Evolutionary conservation across 176 grass and related monocot genomes (phyloP), one percentile per base, ranked within the genome.

Genomic region (Elaeis guineensis): DNA sequence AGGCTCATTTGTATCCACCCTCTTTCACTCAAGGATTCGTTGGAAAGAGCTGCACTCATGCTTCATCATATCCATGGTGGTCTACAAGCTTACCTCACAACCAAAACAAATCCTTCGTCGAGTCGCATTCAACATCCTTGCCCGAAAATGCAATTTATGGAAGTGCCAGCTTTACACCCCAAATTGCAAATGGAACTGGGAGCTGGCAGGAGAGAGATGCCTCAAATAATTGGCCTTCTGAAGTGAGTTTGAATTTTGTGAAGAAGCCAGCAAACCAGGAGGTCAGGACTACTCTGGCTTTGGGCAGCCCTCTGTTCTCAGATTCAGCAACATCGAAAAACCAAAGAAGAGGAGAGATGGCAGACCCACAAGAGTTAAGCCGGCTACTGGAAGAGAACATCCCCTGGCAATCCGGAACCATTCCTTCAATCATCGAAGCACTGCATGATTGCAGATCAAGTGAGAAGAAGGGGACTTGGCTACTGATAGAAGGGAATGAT

Each of bases 271-370:
- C n/a, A 77, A 48, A 57, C 21, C 58, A 77, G 30, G 79, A 82
- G 21, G 59, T 72, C 1, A 59, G 63, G 39, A 68, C 56, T 26
- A 76, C 59, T 51, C 80, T 96, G 14, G 60, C 53, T 39, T 75
- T 96, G 8, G 75, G 80, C 24, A 74, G 58, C 32, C 59, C 79
- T 39, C 76, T 72, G n/a, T 65, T 69, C 51, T 90, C 83, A 15
- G 86, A 90, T 75, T 85, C 86, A n/a, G 91, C 91, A 2, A 77
- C 83, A 2, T 96, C 91, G 1, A 63, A 61, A 11, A 66, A 76
- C 4, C 59, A 25, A 21, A 64, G 35, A 20, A 75, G 30, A 11
- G 35, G 55, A 23, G 21, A 18, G 51, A 60, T 62, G 22, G 74
- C 61, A 24, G 78, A 71, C 16, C 72, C 53, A 29, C 63, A 20